These are phyloP conservation scores for Neofusicoccum kwambonambiense DNA, from an alignment of 2,329 filamentous ascomycete species.

Conservation along the genomic window DNA sequence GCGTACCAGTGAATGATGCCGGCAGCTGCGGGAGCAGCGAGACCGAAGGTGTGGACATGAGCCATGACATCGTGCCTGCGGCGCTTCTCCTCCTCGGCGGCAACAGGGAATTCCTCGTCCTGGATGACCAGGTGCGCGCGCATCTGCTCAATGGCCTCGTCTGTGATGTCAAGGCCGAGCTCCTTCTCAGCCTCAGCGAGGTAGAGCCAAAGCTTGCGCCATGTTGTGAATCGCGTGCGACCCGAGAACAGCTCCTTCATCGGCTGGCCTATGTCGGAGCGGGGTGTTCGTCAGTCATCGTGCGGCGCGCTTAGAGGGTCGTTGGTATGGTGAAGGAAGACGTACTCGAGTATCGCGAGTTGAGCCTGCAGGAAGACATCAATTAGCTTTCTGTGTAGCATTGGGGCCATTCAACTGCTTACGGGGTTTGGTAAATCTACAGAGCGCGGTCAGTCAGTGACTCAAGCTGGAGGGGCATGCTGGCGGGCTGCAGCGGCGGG, in stretches of 20 bases:
- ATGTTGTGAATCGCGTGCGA: conserved; percentile 71
- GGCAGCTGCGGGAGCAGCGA: conserved; percentile 71
- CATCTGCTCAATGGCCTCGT: conserved; percentile 56
- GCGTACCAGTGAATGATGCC: conserved; percentile 72
- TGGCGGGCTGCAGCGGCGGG: neutral
- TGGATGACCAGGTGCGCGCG: conserved; percentile 44
- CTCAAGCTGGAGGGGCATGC: neutral
- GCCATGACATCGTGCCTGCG: conserved; percentile 65
- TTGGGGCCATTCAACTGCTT: neutral
- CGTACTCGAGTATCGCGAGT: conserved; percentile 20
- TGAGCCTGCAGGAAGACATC: neutral
- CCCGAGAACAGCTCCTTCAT: conserved; percentile 71
- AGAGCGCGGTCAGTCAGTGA: neutral
- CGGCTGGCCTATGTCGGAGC: conserved; percentile 13
- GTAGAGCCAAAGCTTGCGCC: conserved; percentile 82
- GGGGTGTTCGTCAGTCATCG: conserved; percentile 1
- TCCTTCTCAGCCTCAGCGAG: conserved; percentile 81
- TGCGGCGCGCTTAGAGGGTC: neutral
- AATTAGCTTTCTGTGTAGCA: neutral
- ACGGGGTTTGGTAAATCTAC: conserved; percentile 19
- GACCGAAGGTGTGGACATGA: conserved; percentile 70
- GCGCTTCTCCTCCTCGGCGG: conserved; percentile 49
- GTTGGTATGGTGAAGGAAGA: neutral
- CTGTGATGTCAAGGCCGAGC: conserved; percentile 73
- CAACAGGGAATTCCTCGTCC: conserved; percentile 49